A percentile compares a stretch with the other conserved stretches of the same genome.
Conservation (phyloP, 2,329 filamentous ascomycete genomes). For the Hymenotorrendiella dingleyae region DNA sequence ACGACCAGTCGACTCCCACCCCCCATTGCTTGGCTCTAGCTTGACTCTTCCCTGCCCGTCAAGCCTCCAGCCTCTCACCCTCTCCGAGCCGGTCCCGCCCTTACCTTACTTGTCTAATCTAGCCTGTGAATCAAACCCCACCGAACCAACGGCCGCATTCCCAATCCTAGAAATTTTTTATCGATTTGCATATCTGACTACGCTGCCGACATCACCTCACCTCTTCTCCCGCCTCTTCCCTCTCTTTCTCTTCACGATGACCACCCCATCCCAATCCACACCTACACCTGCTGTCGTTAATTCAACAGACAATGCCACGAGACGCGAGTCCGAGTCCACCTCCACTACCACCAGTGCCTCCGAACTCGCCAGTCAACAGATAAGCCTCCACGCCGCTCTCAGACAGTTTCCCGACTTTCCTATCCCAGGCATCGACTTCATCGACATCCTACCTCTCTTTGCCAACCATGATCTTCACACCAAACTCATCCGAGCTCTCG, state of each 20-base stretch:
- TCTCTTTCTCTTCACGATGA: constrained; percentile 26
- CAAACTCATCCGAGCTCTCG: constrained; percentile 74
- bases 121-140: constrained; percentile 5
- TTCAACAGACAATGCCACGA: constrained; percentile 25
- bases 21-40: background rate
- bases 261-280: constrained; percentile 20
- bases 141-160: constrained; percentile 12
- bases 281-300: constrained; percentile 8
- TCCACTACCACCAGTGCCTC: constrained; percentile 29
- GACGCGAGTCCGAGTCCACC: constrained; percentile 29
- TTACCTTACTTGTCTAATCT: constrained; percentile 7
- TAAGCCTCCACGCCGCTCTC: constrained; percentile 65
- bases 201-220: constrained; percentile 14
- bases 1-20: no score
- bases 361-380: constrained; percentile 45
- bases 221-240: constrained; percentile 18
- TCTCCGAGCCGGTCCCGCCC: background rate
- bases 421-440: constrained; percentile 85
- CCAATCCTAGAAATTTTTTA: constrained; percentile 18
- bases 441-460: constrained; percentile 97
- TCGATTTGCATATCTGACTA: constrained; percentile 19
- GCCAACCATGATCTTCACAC: constrained; percentile 68
- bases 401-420: constrained; percentile 91
- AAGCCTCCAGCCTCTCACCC: no score
- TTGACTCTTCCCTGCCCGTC: constrained; percentile 4